These are phyloP conservation scores for Musa schizocarpa DNA, from an alignment of 176 grass and related monocot genomes.

Conservation along the genomic window DNA sequence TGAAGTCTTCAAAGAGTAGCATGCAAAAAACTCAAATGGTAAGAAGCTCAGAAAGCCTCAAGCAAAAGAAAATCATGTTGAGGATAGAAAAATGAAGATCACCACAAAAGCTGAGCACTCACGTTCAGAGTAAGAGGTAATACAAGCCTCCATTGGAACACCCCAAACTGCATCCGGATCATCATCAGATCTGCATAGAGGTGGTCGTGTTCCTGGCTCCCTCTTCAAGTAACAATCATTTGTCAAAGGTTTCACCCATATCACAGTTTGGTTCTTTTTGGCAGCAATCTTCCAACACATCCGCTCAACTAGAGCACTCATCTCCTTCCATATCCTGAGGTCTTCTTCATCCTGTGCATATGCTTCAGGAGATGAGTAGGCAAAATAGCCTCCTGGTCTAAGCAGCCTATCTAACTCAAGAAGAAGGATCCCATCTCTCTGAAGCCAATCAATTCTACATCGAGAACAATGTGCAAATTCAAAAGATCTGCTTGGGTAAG, in stretches of 20 bases:
- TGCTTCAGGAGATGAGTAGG: slow-evolving; percentile 95
- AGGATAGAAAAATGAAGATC: neutral
- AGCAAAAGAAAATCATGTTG: no score
- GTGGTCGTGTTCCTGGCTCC: slow-evolving; percentile 50
- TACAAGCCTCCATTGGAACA: slow-evolving; percentile 83
- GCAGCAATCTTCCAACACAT: slow-evolving; percentile 97
- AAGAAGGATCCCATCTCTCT: slow-evolving; percentile 90
- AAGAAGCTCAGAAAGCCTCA: no score
- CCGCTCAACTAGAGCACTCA: slow-evolving; percentile 88
- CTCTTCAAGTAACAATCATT: slow-evolving; percentile 95
- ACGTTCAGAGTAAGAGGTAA: slow-evolving; percentile 82
- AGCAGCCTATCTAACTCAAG: slow-evolving; percentile 92
- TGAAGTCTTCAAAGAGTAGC: no score
- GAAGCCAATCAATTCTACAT: slow-evolving; percentile 96
- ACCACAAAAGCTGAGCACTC: slow-evolving; percentile 22
- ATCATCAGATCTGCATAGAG: slow-evolving; percentile 69
- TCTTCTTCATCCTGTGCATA: slow-evolving; percentile 98
- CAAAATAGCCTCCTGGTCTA: slow-evolving; percentile 96
- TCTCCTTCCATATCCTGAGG: slow-evolving; percentile 87
- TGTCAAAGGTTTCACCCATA: slow-evolving; percentile 95
- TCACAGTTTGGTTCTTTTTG: slow-evolving; percentile 96
- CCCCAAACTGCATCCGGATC: slow-evolving; percentile 94
- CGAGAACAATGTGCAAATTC: slow-evolving; percentile 97
- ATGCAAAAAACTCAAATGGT: no score
- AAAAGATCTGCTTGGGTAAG: slow-evolving; percentile 92